Conservation (phyloP, 2,329 filamentous ascomycete genomes). For the Sporothrix brunneoviolacea region DNA sequence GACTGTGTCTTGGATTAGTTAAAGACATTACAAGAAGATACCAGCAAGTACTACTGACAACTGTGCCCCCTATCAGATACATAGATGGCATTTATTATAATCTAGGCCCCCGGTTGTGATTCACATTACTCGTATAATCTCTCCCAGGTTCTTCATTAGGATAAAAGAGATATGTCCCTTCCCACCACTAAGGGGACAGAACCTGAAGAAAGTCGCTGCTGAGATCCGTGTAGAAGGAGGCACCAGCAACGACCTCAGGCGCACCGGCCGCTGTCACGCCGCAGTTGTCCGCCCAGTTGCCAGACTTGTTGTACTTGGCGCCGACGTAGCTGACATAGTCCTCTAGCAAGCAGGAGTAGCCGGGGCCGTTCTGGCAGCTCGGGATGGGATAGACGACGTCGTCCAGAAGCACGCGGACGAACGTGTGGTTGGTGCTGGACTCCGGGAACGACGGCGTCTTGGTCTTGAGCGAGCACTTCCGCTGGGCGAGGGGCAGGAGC, state of each 20-base stretch:
- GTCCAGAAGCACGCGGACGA: slow-evolving; percentile 53
- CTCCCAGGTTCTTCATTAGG: no score
- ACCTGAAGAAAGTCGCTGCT: slow-evolving; percentile 30
- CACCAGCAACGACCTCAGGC: slow-evolving; percentile 36
- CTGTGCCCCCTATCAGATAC: no score
- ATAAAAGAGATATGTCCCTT: no score
- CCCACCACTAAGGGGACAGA: slow-evolving; percentile 11
- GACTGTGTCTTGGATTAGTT: no score
- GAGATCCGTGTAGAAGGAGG: slow-evolving; percentile 44
- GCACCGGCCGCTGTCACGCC: slow-evolving; percentile 36
- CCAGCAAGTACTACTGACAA: no score
- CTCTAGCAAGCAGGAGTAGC: slow-evolving; percentile 42
- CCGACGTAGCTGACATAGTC: slow-evolving; percentile 39
- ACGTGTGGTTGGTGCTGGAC: slow-evolving; percentile 30
- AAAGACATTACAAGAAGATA: no score
- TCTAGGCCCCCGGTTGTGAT: no score
- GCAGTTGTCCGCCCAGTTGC: slow-evolving; percentile 44
- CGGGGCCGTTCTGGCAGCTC: slow-evolving; percentile 48
- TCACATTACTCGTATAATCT: no score
- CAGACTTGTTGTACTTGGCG: slow-evolving; percentile 39
- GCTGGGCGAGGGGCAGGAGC: slow-evolving; percentile 9
- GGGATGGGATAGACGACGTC: slow-evolving; percentile 56
- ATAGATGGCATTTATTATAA: no score
- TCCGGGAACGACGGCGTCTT: slow-evolving; percentile 11
- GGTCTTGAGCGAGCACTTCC: slow-evolving; percentile 3